A percentile compares a stretch with the other conserved stretches of the same genome.
Conservation (phyloP, 495 filamentous ascomycete genomes). For the Aspergillus sclerotiicarbonarius region DNA sequence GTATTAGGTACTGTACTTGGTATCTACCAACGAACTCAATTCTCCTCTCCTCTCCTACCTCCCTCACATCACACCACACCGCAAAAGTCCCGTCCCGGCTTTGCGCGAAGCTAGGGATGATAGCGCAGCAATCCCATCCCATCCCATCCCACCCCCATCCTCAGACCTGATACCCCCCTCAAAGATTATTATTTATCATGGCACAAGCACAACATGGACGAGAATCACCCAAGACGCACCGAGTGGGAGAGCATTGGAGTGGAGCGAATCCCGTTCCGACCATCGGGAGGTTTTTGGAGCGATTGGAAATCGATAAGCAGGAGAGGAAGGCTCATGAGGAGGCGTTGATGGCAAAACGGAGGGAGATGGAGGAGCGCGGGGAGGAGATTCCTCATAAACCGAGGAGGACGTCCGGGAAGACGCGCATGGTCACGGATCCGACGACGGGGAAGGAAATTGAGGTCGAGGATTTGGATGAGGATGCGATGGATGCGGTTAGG, state of each 20-base stretch:
- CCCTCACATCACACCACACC: background rate
- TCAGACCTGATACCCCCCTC: background rate
- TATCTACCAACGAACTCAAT: background rate
- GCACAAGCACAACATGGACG: conserved; percentile 18
- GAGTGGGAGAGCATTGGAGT: conserved; percentile 44
- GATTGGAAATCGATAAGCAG: conserved; percentile 74
- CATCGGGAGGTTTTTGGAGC: conserved; percentile 77
- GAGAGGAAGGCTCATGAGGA: conserved; percentile 69
- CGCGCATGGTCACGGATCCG: conserved; percentile 79
- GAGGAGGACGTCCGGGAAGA: conserved; percentile 48
- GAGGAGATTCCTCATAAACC: conserved; percentile 38
- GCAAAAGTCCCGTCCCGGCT: background rate
- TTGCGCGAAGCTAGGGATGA: background rate
- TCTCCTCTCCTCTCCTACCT: background rate
- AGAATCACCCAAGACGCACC: conserved; percentile 27
- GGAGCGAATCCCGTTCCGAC: conserved; percentile 75
- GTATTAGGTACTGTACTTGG: too few species aligned
- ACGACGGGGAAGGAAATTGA: conserved; percentile 80
- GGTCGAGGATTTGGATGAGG: conserved; percentile 75
- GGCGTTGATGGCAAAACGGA: conserved; percentile 43
- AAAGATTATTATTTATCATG: conserved; percentile 15
- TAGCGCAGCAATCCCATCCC: background rate
- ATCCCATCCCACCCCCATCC: background rate
- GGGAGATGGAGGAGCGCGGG: conserved; percentile 38
- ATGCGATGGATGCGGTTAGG: conserved; percentile 68